Evolutionary conservation across 2,329 filamentous ascomycete genomes (phyloP).

Genomic region (Fusarium nygamai): DNA sequence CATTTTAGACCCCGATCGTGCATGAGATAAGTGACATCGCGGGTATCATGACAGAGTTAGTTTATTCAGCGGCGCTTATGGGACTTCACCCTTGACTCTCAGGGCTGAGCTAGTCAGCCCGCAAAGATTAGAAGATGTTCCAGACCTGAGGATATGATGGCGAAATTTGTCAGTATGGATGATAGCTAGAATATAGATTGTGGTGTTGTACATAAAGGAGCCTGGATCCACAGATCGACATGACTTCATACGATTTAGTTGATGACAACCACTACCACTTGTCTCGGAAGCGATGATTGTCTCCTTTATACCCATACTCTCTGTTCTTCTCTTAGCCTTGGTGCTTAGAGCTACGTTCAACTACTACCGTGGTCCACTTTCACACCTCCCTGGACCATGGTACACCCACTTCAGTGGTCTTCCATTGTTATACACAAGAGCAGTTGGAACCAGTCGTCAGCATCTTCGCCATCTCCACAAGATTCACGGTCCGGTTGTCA

Average conservation of each 20-base stretch:
- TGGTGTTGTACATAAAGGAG: not conserved
- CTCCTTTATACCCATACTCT: not conserved
- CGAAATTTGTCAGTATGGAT: not conserved
- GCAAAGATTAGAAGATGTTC: not conserved
- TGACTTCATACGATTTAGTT: not conserved
- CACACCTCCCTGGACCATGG: not conserved
- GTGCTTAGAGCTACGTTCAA: not conserved
- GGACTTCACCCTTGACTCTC: not conserved
- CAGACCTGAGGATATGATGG: not conserved
- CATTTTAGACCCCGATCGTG: not conserved
- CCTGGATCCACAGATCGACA: not conserved
- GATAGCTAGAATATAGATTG: too few relatives aligned
- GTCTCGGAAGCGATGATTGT: not conserved
- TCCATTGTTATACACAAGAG: not conserved
- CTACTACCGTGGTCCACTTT: not conserved
- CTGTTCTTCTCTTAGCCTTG: not conserved
- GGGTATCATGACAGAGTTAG: not conserved
- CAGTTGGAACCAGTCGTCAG: not conserved
- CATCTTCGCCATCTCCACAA: slow-evolving; percentile 2
- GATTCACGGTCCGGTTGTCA: not conserved
- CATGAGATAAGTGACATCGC: not conserved
- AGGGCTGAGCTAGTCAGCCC: not conserved
- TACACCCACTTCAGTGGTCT: slow-evolving; percentile 2
- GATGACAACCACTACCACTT: too few relatives aligned
- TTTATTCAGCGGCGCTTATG: not conserved